These are phyloP conservation scores for Yarrowia sp. DNA, from an alignment of 805 yeast genomes.

Conservation along the genomic window DNA sequence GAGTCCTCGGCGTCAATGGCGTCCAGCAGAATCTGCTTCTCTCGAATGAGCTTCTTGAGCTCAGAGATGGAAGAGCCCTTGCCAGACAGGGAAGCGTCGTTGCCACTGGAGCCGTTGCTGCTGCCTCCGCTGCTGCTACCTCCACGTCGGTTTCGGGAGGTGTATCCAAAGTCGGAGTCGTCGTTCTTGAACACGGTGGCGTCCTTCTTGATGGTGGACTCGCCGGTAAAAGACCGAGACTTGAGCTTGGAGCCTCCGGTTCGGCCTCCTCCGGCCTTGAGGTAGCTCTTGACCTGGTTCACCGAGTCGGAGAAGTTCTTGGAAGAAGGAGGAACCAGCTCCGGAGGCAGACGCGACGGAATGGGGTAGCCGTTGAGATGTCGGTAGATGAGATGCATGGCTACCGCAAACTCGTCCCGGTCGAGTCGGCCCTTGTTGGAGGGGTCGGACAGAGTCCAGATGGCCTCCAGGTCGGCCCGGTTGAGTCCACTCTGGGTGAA, in stretches of 20 bases:
- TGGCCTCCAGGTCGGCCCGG: slow-evolving; percentile 83
- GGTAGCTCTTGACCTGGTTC: slow-evolving; percentile 70
- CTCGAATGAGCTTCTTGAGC: slow-evolving; percentile 69
- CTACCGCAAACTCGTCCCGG: slow-evolving; percentile 91
- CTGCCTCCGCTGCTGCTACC: slow-evolving; percentile 43
- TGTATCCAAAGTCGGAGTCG: slow-evolving; percentile 73
- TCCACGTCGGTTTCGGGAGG: slow-evolving; percentile 66
- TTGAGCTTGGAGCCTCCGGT: slow-evolving; percentile 48
- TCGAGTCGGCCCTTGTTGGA: slow-evolving; percentile 83
- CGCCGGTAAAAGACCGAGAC: slow-evolving; percentile 47
- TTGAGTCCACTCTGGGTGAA: slow-evolving; percentile 90
- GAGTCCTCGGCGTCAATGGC: slow-evolving; percentile 71
- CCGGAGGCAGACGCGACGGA: slow-evolving; percentile 84
- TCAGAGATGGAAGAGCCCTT: slow-evolving; percentile 55
- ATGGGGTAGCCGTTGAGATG: slow-evolving; percentile 86
- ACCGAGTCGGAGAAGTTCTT: slow-evolving; percentile 74
- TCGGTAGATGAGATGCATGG: slow-evolving; percentile 95
- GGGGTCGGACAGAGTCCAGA: slow-evolving; percentile 89
- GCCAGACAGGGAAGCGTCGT: slow-evolving; percentile 16
- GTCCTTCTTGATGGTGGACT: slow-evolving; percentile 52
- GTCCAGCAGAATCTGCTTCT: slow-evolving; percentile 71
- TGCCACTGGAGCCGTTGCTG: slow-evolving; percentile 16
- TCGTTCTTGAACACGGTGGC: slow-evolving; percentile 71
- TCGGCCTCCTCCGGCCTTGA: slow-evolving; percentile 51
- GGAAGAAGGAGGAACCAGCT: slow-evolving; percentile 85